phyloP scores from a whole-genome alignment of 2,329 filamentous ascomycete species.

The Colletotrichum sp. region DNA sequence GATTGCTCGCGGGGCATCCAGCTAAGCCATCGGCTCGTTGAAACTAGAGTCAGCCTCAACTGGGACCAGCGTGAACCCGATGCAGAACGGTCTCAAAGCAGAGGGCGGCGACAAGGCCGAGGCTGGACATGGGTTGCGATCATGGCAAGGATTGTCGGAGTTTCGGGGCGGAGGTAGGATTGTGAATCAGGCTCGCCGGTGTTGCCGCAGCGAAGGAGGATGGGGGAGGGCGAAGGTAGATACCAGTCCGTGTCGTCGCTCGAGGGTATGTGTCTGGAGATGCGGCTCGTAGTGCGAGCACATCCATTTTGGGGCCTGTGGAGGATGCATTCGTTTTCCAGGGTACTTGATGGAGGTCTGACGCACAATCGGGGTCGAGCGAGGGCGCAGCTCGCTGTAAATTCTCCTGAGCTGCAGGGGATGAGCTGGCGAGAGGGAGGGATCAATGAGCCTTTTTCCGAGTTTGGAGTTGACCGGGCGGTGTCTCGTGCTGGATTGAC shows the following conservation, averaged over 20 bases:
- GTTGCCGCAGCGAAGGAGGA: background rate
- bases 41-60: background rate
- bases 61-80: background rate
- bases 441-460: background rate
- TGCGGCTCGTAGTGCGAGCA: background rate
- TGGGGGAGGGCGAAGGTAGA: background rate
- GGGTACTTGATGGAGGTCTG: background rate
- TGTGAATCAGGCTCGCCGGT: background rate
- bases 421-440: background rate
- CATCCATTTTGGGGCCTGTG: background rate
- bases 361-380: background rate
- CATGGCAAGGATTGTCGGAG: background rate
- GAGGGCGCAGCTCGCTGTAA: background rate
- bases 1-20: background rate
- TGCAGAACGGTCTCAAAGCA: background rate
- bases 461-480: background rate
- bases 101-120: background rate
- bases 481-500: background rate
- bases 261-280: background rate
- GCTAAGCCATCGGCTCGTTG: background rate
- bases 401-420: background rate
- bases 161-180: background rate
- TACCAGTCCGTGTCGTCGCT: background rate
- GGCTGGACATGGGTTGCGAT: background rate
- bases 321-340: background rate